phyloP scores from a whole-genome alignment of 164 flowering plant species.

The Chimonanthus praecox region DNA sequence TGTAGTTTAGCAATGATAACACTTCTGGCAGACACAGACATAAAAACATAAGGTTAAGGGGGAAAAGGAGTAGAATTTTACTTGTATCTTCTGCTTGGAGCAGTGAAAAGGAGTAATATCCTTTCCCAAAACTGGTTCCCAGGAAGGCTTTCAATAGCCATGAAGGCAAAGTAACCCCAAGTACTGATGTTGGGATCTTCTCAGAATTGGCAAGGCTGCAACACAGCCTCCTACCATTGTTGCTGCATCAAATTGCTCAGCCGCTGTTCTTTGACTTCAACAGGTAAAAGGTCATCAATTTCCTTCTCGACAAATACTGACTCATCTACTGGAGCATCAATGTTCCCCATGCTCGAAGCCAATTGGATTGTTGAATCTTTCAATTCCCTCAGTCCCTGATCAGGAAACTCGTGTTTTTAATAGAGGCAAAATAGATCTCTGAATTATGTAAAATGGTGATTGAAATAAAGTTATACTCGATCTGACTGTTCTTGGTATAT shows the following conservation, averaged over 20 bases:
- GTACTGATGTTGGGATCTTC: constrained; percentile 95
- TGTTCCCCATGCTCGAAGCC: constrained; percentile 78
- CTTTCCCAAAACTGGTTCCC: constrained; percentile 99
- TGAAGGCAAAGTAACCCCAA: constrained; percentile 99
- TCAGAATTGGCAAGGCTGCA: constrained; percentile 93
- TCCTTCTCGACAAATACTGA: constrained; percentile 93
- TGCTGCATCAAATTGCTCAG: constrained; percentile 90
- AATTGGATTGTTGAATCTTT: constrained; percentile 86
- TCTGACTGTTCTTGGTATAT: constrained; percentile 66
- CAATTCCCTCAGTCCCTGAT: constrained; percentile 76
- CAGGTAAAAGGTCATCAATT: constrained; percentile 89
- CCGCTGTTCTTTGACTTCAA: constrained; percentile 97
- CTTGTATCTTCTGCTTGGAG: constrained; percentile 98
- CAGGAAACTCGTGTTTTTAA: neutral
- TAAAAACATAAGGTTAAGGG: neutral
- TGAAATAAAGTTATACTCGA: constrained; percentile 24
- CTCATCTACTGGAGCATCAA: constrained; percentile 92
- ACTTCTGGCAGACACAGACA: neutral
- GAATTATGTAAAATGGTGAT: neutral
- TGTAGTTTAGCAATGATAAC: neutral
- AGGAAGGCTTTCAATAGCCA: constrained; percentile 99
- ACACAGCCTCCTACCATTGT: constrained; percentile 94
- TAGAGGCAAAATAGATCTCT: neutral
- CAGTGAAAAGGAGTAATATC: constrained; percentile 82
- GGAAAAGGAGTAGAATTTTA: constrained; percentile 19